Conservation (phyloP, 257 asterid genomes). For the Oldenlandia corymbosa region DNA sequence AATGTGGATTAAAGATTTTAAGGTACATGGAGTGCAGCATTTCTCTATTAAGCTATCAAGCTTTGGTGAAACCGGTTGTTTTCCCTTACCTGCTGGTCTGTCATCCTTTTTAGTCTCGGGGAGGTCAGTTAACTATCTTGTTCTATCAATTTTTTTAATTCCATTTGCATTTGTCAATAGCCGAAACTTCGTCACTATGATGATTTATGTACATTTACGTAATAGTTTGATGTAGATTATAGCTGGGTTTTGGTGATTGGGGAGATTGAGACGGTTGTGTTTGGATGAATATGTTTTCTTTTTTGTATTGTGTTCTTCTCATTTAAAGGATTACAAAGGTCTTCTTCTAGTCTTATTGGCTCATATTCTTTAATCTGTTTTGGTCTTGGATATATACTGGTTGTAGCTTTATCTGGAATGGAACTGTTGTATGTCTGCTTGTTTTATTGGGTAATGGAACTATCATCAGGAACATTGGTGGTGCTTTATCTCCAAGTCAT, state of each 20-base stretch:
- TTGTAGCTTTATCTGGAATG: background rate
- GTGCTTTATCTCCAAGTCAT: background rate
- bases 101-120: constrained; percentile 57
- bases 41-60: constrained; percentile 89
- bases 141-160: background rate
- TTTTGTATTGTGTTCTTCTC: background rate
- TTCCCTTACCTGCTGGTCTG: constrained; percentile 54
- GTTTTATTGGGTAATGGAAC: background rate
- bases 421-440: background rate
- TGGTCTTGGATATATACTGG: background rate
- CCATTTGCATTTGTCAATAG: background rate
- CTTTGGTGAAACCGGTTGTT: constrained; percentile 46
- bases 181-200: background rate
- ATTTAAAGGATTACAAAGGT: background rate
- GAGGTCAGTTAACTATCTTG: constrained; percentile 43
- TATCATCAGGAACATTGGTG: background rate
- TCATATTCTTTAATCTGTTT: background rate
- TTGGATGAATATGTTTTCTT: background rate
- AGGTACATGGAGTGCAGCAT: constrained; percentile 59
- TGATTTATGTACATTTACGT: too few relatives aligned
- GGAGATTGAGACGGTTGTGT: background rate
- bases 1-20: constrained; percentile 43
- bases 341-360: background rate
- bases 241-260: background rate
- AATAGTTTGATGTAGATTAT: too few relatives aligned